Evolutionary conservation across 75 land plant genomes (phyloP).

Genomic region (Pinus taeda): DNA sequence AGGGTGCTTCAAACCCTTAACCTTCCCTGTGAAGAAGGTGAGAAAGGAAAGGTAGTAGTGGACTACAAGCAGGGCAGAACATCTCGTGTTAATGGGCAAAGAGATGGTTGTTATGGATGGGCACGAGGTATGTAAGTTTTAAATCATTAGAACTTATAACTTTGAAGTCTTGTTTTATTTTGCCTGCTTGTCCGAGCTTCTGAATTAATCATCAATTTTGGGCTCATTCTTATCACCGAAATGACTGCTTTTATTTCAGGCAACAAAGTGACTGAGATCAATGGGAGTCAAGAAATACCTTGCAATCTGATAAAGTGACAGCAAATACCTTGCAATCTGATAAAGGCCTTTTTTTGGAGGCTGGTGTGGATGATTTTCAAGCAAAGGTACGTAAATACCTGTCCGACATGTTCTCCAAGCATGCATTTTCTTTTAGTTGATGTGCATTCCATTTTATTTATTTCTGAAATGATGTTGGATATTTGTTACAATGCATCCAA

Average conservation of each 20-base stretch:
- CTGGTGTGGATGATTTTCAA: conserved; percentile 58
- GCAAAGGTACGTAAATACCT: conserved; percentile 2
- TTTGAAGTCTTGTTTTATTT: background rate
- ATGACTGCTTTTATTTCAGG: conserved; percentile 18
- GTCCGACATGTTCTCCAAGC: background rate
- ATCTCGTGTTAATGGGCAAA: conserved; percentile 61
- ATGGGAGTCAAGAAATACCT: conserved; percentile 59
- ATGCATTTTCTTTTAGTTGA: no score
- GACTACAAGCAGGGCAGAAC: conserved; percentile 40
- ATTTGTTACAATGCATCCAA: background rate
- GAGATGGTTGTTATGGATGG: conserved; percentile 78
- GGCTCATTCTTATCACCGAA: background rate
- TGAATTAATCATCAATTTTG: background rate
- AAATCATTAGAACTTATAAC: no score
- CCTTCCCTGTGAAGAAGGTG: conserved; percentile 56
- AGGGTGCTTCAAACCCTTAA: conserved; percentile 44
- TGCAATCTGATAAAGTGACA: conserved; percentile 43
- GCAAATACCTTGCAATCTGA: conserved; percentile 53
- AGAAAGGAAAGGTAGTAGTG: conserved; percentile 56
- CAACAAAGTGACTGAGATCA: conserved; percentile 42
- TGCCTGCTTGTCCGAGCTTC: background rate
- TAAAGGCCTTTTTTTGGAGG: conserved; percentile 48
- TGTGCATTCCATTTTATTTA: background rate
- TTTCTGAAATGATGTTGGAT: no score
- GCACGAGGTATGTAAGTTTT: conserved; percentile 36